Evolutionary conservation across 768 basidiomycete genomes (phyloP), one percentile per base, ranked within the genome.

Genomic region (Trametes maxima): DNA sequence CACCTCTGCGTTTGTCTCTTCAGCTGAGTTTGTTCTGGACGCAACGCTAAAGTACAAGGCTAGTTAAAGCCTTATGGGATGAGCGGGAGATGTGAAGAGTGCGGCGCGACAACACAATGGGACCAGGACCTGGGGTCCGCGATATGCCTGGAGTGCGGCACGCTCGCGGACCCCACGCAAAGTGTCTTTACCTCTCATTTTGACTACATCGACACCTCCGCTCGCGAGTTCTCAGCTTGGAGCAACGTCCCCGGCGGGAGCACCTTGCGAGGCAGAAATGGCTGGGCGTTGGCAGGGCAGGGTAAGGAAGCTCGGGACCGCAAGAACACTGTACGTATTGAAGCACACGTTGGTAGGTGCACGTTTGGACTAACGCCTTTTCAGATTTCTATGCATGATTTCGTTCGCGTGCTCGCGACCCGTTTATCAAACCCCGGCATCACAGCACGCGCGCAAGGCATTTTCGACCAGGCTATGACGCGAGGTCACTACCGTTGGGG

Each of bases 111-210:
- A 57, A 83, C 82, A 17, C 72, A 79, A 62, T 85, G 81, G 79
- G 80, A 86, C 73, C 83, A 85, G 65, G 78, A 80, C 35, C 79
- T 81, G 25, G 81, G 80, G 57, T 86, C 87, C 2, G 73, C 78
- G 47, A 84, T 92, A 60, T 93, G 91, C 73, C 82, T 82, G 13
- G 53, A 63, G n/a, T 92, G 91, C 66, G 91, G 87, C 16, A 85
- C 85, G n/a, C 82, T 93, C 19, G 77, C 75, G 11, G 85, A 90
- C 67, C 78, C 89, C 0, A 76, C 80, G 14, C 87, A 87, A 76
- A 79, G 78, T 25, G 74, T 89, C 42, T 82, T 93, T 50, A 78
- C 83, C 8, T 76, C 80, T 22, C 77, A 82, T 63, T 65, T 68
- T 21, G 78, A 80, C 62, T 67, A 75, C 46, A 55, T 69, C 33